These are phyloP conservation scores for Besnoitia besnoiti DNA, from an alignment of 169 alveolate species.

Conservation along the genomic window DNA sequence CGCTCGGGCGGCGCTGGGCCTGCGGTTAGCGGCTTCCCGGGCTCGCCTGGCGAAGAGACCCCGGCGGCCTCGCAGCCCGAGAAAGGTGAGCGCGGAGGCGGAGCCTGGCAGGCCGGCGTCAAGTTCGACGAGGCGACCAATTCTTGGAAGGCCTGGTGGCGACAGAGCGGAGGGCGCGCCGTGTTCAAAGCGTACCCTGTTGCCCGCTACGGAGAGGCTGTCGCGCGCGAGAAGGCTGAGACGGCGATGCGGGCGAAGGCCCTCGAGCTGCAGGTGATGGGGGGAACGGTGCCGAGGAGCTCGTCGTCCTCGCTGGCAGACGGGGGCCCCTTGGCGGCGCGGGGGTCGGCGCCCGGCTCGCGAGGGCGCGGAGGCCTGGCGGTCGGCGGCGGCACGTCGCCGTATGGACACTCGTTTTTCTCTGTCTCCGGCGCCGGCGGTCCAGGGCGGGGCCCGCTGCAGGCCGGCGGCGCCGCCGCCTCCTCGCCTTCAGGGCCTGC, in stretches of 20 bases:
- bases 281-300: neutral
- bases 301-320: neutral
- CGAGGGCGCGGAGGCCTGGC: too few species aligned
- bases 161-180: neutral
- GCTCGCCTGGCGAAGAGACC: neutral
- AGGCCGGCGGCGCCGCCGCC: neutral
- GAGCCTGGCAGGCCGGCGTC: slow-evolving; percentile 12
- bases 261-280: neutral
- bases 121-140: neutral
- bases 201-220: neutral
- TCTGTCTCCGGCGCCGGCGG: too few species aligned
- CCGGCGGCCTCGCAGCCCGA: neutral
- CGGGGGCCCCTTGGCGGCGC: neutral
- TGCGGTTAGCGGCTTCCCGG: too few species aligned
- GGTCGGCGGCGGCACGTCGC: too few species aligned
- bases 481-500: neutral
- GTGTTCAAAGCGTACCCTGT: neutral
- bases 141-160: slow-evolving; percentile 27
- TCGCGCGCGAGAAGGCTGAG: neutral
- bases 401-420: too few species aligned
- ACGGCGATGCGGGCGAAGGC: slow-evolving; percentile 9
- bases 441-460: neutral
- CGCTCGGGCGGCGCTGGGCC: too few species aligned
- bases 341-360: too few species aligned
- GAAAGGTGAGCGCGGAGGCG: neutral